Evolutionary conservation across 1,284 basidiomycete genomes (phyloP).

Genomic region (Athelia psychrophila): DNA sequence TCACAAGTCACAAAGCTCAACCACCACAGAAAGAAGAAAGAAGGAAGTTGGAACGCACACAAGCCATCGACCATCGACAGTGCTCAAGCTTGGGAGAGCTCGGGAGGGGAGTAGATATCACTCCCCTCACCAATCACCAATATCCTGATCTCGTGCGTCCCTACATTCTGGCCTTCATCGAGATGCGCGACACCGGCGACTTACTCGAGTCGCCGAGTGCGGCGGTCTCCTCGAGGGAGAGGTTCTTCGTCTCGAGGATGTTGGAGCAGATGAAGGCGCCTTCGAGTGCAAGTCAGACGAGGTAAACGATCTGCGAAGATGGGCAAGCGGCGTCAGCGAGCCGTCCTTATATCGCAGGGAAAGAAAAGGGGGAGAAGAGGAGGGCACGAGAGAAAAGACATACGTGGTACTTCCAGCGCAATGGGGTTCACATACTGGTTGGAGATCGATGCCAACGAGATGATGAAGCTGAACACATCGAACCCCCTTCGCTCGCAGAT

Average conservation of each 20-base stretch:
- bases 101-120: too few species aligned
- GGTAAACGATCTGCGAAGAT: slow-evolving; percentile 56
- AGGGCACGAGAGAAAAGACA: slow-evolving; percentile 18
- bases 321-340: not conserved
- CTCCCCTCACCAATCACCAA: slow-evolving; percentile 27
- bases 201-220: slow-evolving; percentile 59
- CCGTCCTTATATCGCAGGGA: too few species aligned
- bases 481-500: too few species aligned
- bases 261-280: slow-evolving; percentile 61
- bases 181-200: slow-evolving; percentile 36
- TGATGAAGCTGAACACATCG: too few species aligned
- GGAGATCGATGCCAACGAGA: too few species aligned
- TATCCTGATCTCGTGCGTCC: slow-evolving; percentile 27
- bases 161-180: slow-evolving; percentile 6
- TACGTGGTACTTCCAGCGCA: slow-evolving; percentile 64
- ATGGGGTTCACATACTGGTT: too few species aligned
- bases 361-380: too few species aligned
- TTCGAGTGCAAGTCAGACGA: slow-evolving; percentile 65
- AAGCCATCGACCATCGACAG: too few species aligned
- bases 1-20: too few species aligned
- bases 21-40: too few species aligned
- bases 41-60: too few species aligned
- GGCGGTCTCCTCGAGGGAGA: slow-evolving; percentile 72
- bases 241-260: slow-evolving; percentile 70
- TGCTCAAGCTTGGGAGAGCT: too few species aligned